Evolutionary conservation across 2,329 filamentous ascomycete species (phyloP), one percentile per base, ranked within the genome.

Genomic region (Ophiostoma sp.): DNA sequence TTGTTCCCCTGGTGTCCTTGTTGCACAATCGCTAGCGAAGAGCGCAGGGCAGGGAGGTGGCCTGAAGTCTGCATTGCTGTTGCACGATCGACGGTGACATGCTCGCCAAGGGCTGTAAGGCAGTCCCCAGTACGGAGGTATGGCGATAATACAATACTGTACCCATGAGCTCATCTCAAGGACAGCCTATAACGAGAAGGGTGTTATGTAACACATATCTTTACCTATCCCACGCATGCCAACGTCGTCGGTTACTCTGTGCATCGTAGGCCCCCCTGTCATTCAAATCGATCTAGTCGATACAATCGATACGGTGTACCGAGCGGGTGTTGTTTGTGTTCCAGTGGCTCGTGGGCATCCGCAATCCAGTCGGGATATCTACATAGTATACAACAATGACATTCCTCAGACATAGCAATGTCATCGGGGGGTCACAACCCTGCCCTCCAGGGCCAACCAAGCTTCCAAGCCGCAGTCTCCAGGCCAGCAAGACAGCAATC

Each of bases 281-380:
- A 44, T 48, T 48, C 27, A 31, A 31, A 31, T 31, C 27, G 27
- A 31, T 31, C 3, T 48, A 7, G 20, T 48, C 17, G 17, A 6
- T 17, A n/a, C 15, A 48, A 17, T 17, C 4, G 8, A 5, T 48
- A 20, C 23, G 11, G 13, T 27, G 7, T 60, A 7, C 52, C 23
- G 11, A 10, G 31, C 57, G n/a, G n/a, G n/a, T n/a, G 27, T 1
- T 31, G 3, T 31, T 31, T 17, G 60, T 64, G 60, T 64, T 36
- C 27, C 60, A 33, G 15, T 64, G 60, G 36, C 60, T 64, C 60
- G 60, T 64, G 60, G 60, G 60, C 60, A 64, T 64, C 60, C 60
- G 60, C 60, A 64, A 36, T 64, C 60, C 60, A 64, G 31, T 36
- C 60, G 60, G 23, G 10, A 57, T n/a, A 31, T 57, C 4, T 54